Evolutionary conservation across 1,284 basidiomycete genomes (phyloP).

Genomic region (Volvariella surrecta): DNA sequence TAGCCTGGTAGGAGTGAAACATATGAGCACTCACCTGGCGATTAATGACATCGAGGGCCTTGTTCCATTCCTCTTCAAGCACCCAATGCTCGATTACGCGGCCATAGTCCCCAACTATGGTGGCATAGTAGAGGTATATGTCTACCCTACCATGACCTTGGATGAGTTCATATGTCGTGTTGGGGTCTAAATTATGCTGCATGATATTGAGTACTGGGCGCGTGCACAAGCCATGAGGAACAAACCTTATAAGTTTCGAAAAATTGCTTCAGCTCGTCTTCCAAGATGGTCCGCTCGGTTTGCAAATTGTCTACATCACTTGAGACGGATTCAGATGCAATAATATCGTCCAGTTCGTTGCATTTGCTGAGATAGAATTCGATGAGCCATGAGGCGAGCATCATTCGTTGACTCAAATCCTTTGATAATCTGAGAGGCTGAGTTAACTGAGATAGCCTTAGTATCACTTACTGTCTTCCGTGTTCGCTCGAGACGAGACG

Average conservation of each 20-base stretch:
- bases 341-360: constrained; percentile 90
- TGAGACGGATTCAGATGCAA: constrained; percentile 76
- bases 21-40: constrained; percentile 56
- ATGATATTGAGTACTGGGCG: background rate
- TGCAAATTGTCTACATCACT: constrained; percentile 84
- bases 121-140: constrained; percentile 88
- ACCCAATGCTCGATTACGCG: constrained; percentile 93
- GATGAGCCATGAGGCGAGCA: constrained; percentile 97
- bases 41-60: constrained; percentile 84
- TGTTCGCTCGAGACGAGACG: constrained; percentile 78
- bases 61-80: constrained; percentile 84
- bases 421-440: constrained; percentile 19
- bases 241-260: constrained; percentile 84
- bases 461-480: constrained; percentile 57
- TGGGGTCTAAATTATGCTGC: constrained; percentile 76
- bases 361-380: constrained; percentile 97
- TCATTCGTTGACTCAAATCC: constrained; percentile 93
- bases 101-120: constrained; percentile 72
- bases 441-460: background rate
- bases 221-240: background rate
- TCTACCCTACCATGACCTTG: constrained; percentile 90
- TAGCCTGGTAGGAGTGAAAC: too few species aligned
- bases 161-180: constrained; percentile 88
- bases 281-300: constrained; percentile 76
- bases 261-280: constrained; percentile 90